These are phyloP conservation scores for Microbotryum violaceum DNA, from an alignment of 1,284 basidiomycete genomes.

Conservation along the genomic window DNA sequence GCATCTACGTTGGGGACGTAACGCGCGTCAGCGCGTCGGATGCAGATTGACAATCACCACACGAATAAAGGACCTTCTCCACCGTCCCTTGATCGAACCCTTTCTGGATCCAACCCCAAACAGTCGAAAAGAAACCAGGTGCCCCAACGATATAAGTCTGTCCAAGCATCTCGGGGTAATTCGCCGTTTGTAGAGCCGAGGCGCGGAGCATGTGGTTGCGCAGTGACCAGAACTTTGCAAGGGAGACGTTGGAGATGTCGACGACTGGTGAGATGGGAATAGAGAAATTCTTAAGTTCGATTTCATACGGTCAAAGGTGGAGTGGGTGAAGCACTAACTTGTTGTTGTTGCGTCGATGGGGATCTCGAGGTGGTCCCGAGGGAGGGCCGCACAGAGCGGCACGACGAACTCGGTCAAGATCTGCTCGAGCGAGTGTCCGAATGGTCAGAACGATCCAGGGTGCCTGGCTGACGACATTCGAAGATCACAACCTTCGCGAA, in stretches of 20 bases:
- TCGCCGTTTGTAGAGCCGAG: constrained; percentile 60
- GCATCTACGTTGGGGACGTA: neutral
- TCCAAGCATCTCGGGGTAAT: constrained; percentile 58
- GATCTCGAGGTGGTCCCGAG: constrained; percentile 52
- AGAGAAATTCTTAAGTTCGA: too few species aligned
- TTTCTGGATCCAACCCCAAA: constrained; percentile 68
- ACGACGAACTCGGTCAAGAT: constrained; percentile 57
- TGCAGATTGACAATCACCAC: too few species aligned
- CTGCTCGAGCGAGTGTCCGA: constrained; percentile 49
- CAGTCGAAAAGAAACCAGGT: constrained; percentile 52
- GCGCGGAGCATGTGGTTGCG: constrained; percentile 64
- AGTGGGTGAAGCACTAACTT: constrained; percentile 35
- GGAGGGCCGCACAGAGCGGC: constrained; percentile 48
- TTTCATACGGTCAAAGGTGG: neutral
- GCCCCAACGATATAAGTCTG: constrained; percentile 57
- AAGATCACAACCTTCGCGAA: neutral
- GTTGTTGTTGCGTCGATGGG: constrained; percentile 54
- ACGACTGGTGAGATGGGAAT: constrained; percentile 44
- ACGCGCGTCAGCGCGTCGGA: too few species aligned
- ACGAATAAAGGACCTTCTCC: constrained; percentile 5
- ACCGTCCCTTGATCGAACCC: constrained; percentile 27
- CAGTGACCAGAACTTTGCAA: constrained; percentile 51
- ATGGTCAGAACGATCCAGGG: constrained; percentile 43
- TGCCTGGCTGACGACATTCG: constrained; percentile 4
- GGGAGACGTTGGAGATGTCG: constrained; percentile 56